Evolutionary conservation across 2,329 filamentous ascomycete species (phyloP).

Genomic region (Ophiostoma sp.): DNA sequence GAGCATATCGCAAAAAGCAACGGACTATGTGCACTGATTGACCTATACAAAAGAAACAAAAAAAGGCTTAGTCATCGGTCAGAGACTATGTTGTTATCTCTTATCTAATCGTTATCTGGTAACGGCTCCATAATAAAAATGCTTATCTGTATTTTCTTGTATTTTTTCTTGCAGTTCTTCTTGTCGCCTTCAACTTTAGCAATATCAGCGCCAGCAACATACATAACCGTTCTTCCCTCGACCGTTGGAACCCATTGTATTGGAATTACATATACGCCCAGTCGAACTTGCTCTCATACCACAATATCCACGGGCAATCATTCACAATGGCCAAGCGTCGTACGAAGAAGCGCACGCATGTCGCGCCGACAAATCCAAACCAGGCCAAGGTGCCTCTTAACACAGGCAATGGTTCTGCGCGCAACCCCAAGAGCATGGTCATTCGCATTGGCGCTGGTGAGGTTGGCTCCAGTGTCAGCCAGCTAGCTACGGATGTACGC

Average conservation of each 20-base stretch:
- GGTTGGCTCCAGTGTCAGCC: conserved; percentile 84
- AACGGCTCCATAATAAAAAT: neutral
- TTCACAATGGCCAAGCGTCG: conserved; percentile 67
- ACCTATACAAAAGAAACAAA: too few relatives aligned
- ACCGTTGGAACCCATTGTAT: neutral
- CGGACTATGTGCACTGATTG: too few relatives aligned
- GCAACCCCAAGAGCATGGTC: conserved; percentile 92
- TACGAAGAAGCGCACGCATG: conserved; percentile 84
- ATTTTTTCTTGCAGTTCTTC: conserved; percentile 10
- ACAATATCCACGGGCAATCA: neutral
- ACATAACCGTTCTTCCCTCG: neutral
- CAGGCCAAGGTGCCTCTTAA: conserved; percentile 49
- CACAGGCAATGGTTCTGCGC: conserved; percentile 57
- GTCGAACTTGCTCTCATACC: neutral
- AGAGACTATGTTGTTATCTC: neutral
- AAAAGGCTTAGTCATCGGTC: neutral
- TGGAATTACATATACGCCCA: neutral
- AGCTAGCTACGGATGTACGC: conserved; percentile 86
- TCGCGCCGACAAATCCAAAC: conserved; percentile 56
- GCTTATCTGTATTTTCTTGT: conserved; percentile 7
- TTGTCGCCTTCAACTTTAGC: neutral
- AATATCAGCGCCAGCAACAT: neutral
- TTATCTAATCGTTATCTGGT: neutral
- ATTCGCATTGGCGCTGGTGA: conserved; percentile 94
- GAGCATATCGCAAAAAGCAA: neutral